Evolutionary conservation across 495 filamentous ascomycete species (phyloP).

Genomic region (Penicillium mononematosum): DNA sequence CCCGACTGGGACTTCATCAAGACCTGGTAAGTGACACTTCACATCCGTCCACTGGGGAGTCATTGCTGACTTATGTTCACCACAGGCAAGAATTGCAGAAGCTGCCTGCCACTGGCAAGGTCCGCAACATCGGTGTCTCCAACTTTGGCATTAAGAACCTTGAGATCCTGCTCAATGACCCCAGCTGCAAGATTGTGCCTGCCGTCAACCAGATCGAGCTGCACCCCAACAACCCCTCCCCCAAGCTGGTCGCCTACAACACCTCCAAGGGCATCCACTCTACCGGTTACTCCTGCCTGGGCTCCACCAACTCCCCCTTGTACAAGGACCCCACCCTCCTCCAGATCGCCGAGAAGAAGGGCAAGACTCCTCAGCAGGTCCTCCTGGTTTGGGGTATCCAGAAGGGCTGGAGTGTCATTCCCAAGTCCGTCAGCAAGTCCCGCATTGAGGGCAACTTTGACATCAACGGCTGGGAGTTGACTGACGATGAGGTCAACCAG

Average conservation of each 20-base stretch:
- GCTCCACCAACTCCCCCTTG: constrained; percentile 54
- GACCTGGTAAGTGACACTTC: constrained; percentile 56
- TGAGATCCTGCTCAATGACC: constrained; percentile 54
- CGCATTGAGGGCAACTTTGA: constrained; percentile 65
- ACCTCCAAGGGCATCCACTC: constrained; percentile 65
- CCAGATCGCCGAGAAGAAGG: constrained; percentile 62
- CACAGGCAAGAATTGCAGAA: constrained; percentile 73
- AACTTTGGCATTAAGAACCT: constrained; percentile 63
- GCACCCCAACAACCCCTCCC: constrained; percentile 78
- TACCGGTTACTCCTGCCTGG: constrained; percentile 68
- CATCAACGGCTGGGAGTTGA: constrained; percentile 65
- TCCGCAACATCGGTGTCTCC: constrained; percentile 67
- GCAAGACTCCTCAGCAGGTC: constrained; percentile 65
- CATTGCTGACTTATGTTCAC: neutral
- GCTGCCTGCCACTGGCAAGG: constrained; percentile 73
- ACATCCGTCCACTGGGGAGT: neutral
- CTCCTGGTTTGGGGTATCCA: constrained; percentile 68
- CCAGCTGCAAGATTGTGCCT: constrained; percentile 62
- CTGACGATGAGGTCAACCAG: constrained; percentile 60
- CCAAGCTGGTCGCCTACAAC: constrained; percentile 75
- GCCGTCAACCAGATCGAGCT: constrained; percentile 91
- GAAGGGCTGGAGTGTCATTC: constrained; percentile 72
- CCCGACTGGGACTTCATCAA: constrained; percentile 79
- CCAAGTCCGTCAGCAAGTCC: constrained; percentile 63
- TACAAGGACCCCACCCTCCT: constrained; percentile 59